Base-by-base conservation (phyloP, 805 yeast species). In the Candida xyloterini region DNA sequence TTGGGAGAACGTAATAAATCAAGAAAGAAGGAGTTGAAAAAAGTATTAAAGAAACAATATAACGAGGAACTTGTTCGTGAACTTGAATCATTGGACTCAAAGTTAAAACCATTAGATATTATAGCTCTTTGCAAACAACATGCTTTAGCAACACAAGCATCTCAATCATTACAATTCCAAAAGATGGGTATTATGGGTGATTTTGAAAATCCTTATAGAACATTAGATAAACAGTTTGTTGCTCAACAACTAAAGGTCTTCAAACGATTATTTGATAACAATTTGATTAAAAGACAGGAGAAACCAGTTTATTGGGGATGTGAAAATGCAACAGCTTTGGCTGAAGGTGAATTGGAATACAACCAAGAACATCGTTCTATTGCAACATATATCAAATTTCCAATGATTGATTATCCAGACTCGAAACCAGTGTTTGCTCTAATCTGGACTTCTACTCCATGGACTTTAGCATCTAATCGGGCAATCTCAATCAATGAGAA, bases 261-360 rank as follows among this genome's bases (percentile, higher is more conserved):
- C 60, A 70, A 76, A 40, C 65, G 70, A 43, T 68, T 93, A 66
- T 69, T 86, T 49, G 70, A 73, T 26, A 74, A 73, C 33, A 84
- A 84, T 0, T 65, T 91, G 32, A 77, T 93, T 27, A 80, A 79
- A 35, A 73, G 98, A 52, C 95, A 90, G 56, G 78, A 83, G 52
- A 89, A 89, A 57, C 99, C 99, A 0, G 98, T 95, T 1, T 93
- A 83, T 71, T 93, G 98, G 97, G 95, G 97, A 1, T 82, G 91
- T 47, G 96, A 90, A 55, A 86, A 95, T 2, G 76, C 78, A 42
- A 90, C 99, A 0, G 98, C 98, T 0, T 67, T 93, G 46, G 99
- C 99, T 0, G 99, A 93, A 62, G 91, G 96, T 15, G 99, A 93
- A 59, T 70, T 93, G 42, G 96, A 91, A 56, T 93, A 93, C 60